Evolutionary conservation across 2,329 filamentous ascomycete species (phyloP), one percentile per base, ranked within the genome.

Genomic region (Nigrospora sphaerica): DNA sequence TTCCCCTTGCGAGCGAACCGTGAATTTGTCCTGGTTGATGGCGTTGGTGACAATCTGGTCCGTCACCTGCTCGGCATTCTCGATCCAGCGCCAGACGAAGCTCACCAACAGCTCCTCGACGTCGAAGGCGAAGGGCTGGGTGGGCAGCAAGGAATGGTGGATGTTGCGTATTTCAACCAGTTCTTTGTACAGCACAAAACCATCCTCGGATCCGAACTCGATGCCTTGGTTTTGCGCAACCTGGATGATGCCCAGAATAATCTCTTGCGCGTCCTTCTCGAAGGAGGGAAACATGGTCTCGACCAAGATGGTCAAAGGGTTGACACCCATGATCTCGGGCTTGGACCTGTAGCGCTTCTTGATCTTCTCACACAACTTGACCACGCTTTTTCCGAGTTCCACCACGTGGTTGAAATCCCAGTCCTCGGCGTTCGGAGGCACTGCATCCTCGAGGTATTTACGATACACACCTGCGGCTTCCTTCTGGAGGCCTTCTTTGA

Each of bases 21-120:
- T 78, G 66, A 97, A 98, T 47, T 81, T 70, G 62, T 98, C 93
- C 56, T 95, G 88, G 62, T 89, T 92, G 65, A 96, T 85, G 10
- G 93, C 91, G 57, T 92, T 81, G 40, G 95, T 89, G 35, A 97
- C 87, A 72, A 93, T 93, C 19, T 83, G 82, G 50, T 86, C 75
- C 59, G 96, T 83, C 59, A 85, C 89, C 32, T 73, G 72, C 57
- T 97, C 90, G 9, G 89, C 90, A 52, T 83, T 80, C 45, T 79
- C 77, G 52, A 98, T 88, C 91, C 91, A 98, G 48, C 89, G 83
- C 91, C 91, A 97, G 6, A 97, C 93, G 63, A 97, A 98, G 33
- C 88, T 85, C 51, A 91, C 86, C 16, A 98, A 74, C 14, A 95
- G 71, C 37, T 83, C 80, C 65, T 98, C 93, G 38, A 98, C 79